Conservation (phyloP, 306 rosid species). For the Echinosophora koreensis region DNA sequence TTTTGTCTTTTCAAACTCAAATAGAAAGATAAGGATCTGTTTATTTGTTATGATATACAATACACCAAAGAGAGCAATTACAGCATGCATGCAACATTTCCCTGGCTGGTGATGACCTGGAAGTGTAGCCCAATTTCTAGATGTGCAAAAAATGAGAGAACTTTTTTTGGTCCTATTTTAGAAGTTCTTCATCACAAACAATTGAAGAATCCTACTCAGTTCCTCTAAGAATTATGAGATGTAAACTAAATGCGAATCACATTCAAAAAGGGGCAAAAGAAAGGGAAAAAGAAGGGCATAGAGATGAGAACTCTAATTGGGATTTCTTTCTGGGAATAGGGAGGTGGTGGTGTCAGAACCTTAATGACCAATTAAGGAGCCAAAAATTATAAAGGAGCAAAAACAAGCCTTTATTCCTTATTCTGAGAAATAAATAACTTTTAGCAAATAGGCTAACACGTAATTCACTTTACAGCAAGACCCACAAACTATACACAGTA, state of each 20-base stretch:
- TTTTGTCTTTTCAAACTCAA: constrained; percentile 34
- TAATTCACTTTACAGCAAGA: constrained; percentile 21
- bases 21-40: constrained; percentile 17
- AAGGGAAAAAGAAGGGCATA: constrained; percentile 24
- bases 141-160: background rate
- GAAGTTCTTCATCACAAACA: constrained; percentile 17
- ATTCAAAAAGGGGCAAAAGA: constrained; percentile 24
- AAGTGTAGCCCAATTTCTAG: background rate
- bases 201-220: constrained; percentile 8
- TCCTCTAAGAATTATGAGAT: constrained; percentile 28
- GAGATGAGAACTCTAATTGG: constrained; percentile 15
- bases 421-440: constrained; percentile 37
- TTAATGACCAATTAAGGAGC: background rate
- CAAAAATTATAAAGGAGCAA: constrained; percentile 10
- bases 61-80: constrained; percentile 18
- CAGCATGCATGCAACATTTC: background rate
- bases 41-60: constrained; percentile 13
- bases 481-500: background rate
- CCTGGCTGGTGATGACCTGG: background rate
- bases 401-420: constrained; percentile 39
- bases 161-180: background rate
- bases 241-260: constrained; percentile 18
- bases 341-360: background rate
- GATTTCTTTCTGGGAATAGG: background rate
- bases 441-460: background rate